Conservation (phyloP, 2,329 filamentous ascomycete species). For the Xylaria hypoxylon region DNA sequence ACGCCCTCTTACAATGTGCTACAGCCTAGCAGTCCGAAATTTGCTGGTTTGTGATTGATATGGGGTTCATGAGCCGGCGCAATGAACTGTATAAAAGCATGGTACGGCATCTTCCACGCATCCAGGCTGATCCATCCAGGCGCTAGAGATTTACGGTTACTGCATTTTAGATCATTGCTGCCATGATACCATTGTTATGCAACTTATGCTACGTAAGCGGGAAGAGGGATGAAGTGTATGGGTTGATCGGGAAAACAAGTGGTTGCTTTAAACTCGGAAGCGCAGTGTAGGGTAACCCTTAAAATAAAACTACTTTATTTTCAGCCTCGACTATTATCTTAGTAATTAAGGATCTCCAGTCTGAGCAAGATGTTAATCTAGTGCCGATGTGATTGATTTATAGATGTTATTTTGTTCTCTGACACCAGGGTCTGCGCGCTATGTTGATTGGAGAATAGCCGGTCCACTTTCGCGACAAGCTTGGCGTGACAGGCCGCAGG, state of each 20-base stretch:
- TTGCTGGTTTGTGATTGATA: conserved; percentile 48
- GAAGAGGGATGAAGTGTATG: conserved; percentile 19
- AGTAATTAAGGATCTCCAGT: neutral
- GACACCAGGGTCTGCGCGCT: neutral
- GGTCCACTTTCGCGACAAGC: conserved; percentile 25
- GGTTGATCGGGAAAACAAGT: conserved; percentile 8
- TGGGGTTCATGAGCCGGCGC: conserved; percentile 2
- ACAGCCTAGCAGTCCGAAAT: conserved; percentile 51
- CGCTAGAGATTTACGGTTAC: conserved; percentile 14
- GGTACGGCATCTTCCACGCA: neutral
- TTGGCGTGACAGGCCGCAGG: conserved; percentile 26
- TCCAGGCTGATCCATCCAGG: neutral
- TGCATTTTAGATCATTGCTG: conserved; percentile 31
- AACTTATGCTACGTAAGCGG: conserved; percentile 15
- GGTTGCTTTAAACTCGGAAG: conserved; percentile 1
- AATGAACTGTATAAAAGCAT: conserved; percentile 33
- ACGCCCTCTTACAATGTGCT: conserved; percentile 49
- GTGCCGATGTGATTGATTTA: conserved; percentile 1
- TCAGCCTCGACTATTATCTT: neutral
- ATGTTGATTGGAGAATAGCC: conserved; percentile 10
- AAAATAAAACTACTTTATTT: conserved; percentile 10
- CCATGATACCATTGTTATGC: conserved; percentile 29
- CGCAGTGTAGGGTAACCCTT: conserved; percentile 21
- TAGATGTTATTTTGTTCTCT: neutral
- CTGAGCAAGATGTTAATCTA: neutral